Conservation (phyloP, 2,329 filamentous ascomycete genomes). For the Talaromyces sp. region DNA sequence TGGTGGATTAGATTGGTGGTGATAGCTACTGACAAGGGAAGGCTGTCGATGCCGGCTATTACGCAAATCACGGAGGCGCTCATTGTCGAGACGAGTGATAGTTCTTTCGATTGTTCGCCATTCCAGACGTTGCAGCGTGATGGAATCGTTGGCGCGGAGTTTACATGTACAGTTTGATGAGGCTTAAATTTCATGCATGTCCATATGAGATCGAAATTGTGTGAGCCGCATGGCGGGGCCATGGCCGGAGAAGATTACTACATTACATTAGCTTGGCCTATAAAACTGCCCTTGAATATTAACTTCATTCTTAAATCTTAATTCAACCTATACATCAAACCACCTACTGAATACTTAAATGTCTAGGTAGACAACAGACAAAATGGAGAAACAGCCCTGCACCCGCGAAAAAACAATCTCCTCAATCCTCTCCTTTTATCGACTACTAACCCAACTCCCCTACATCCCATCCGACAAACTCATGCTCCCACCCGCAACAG, state of each 20-base stretch:
- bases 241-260: neutral
- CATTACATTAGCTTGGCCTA: neutral
- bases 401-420: slow-evolving; percentile 13
- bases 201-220: neutral
- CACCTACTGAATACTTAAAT: neutral
- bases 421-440: slow-evolving; percentile 15
- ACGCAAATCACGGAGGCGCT: slow-evolving; percentile 2
- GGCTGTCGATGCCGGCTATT: neutral
- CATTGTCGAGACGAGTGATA: neutral
- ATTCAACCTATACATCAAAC: neutral
- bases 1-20: neutral
- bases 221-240: neutral
- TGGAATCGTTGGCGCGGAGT: slow-evolving; percentile 56
- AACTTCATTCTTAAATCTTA: neutral
- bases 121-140: slow-evolving; percentile 58
- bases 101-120: slow-evolving; percentile 41
- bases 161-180: neutral
- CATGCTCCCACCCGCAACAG: slow-evolving; percentile 10
- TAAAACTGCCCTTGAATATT: neutral
- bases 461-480: slow-evolving; percentile 18
- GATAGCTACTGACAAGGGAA: neutral
- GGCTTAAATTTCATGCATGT: neutral
- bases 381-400: slow-evolving; percentile 9
- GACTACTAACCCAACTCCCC: slow-evolving; percentile 13
- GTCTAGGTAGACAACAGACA: neutral